Percentiles rank a stretch among this genome's conserved stretches.
phyloP scores from a whole-genome alignment of 2,329 filamentous ascomycete genomes.

The Arthrinium phaeospermum region DNA sequence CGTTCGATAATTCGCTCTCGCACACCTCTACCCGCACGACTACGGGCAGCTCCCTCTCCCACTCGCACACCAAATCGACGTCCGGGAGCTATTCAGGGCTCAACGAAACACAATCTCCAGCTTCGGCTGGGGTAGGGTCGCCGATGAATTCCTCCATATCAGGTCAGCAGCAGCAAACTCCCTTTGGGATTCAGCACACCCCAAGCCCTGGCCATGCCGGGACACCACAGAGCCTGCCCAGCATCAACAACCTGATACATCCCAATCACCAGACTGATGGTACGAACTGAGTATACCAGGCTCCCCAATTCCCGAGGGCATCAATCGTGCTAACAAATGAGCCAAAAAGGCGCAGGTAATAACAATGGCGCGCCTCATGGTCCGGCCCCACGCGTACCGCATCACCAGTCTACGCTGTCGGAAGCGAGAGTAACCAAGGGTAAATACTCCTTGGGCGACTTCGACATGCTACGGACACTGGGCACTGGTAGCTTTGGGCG shows the following conservation, averaged over 20 bases:
- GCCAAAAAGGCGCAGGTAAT: constrained; percentile 29
- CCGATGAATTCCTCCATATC: constrained; percentile 39
- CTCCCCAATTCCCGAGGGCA: neutral
- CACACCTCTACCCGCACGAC: constrained; percentile 40
- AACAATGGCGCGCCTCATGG: constrained; percentile 47
- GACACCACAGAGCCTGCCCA: constrained; percentile 71
- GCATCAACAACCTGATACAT: constrained; percentile 85
- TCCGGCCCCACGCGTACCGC: constrained; percentile 30
- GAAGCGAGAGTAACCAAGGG: constrained; percentile 82
- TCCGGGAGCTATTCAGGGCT: constrained; percentile 26
- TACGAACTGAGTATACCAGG: constrained; percentile 28
- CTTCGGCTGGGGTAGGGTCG: constrained; percentile 37
- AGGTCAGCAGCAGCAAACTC: constrained; percentile 38
- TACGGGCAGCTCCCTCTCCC: constrained; percentile 28
- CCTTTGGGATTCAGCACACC: constrained; percentile 51
- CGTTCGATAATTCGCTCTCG: constrained; percentile 51
- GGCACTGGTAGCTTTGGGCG: constrained; percentile 97
- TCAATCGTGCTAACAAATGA: constrained; percentile 29
- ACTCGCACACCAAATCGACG: constrained; percentile 24
- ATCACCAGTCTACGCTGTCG: constrained; percentile 37
- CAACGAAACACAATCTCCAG: constrained; percentile 33
- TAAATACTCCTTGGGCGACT: constrained; percentile 94
- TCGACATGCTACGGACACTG: constrained; percentile 86
- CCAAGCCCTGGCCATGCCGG: constrained; percentile 37
- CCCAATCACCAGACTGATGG: constrained; percentile 56